phyloP scores from a whole-genome alignment of 768 basidiomycete genomes.

The Hypsizygus marmoreus region DNA sequence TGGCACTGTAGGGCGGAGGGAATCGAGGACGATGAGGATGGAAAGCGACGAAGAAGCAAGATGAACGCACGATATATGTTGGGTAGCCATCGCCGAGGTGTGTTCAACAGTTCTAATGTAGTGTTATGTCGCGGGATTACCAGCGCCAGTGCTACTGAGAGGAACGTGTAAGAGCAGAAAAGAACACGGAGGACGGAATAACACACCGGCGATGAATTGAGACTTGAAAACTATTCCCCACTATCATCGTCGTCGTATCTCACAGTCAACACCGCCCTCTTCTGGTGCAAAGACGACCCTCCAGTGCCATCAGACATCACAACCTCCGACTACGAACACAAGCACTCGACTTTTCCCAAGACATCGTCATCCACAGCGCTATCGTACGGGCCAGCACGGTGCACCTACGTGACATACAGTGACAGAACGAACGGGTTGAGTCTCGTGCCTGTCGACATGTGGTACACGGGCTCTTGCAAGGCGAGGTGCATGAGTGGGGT shows the following conservation, averaged over 20 bases:
- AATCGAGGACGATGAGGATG: too few species aligned
- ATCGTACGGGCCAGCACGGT: conserved; percentile 25
- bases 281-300: conserved; percentile 43
- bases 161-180: background rate
- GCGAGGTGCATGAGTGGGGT: background rate
- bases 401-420: conserved; percentile 43
- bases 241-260: conserved; percentile 40
- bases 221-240: conserved; percentile 35
- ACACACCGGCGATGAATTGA: conserved; percentile 34
- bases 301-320: background rate
- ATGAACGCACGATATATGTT: too few species aligned
- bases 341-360: conserved; percentile 42
- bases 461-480: conserved; percentile 33
- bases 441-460: conserved; percentile 43
- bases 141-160: conserved; percentile 41
- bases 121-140: too few species aligned
- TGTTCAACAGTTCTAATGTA: too few species aligned
- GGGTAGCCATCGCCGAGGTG: too few species aligned
- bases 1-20: too few species aligned
- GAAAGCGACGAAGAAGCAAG: too few species aligned
- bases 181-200: background rate
- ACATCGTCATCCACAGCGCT: conserved; percentile 30
- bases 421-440: conserved; percentile 50
- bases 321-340: background rate
- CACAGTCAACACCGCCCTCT: conserved; percentile 39